phyloP scores from a whole-genome alignment of 768 basidiomycete genomes.

The Mycena capillaripes region DNA sequence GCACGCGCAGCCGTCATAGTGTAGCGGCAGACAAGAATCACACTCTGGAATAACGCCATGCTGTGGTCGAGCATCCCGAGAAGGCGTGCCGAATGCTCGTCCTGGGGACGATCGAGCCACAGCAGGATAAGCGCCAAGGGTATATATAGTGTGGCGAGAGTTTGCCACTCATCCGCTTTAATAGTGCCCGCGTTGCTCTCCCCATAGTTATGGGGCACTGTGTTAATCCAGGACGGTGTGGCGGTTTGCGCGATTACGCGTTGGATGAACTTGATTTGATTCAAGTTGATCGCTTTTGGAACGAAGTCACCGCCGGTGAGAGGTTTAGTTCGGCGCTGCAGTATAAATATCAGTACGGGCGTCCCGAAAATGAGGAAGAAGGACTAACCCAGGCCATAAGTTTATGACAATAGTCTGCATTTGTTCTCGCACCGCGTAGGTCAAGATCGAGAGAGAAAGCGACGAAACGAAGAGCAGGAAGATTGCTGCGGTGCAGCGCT shows the following conservation, averaged over 20 bases:
- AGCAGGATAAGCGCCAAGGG: conserved; percentile 44
- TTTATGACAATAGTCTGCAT: conserved; percentile 24
- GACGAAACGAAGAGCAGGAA: conserved; percentile 27
- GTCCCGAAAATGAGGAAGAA: not conserved
- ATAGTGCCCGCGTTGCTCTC: conserved; percentile 41
- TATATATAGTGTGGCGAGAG: conserved; percentile 39
- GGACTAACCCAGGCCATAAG: conserved; percentile 34
- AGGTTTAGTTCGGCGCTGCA: conserved; percentile 28
- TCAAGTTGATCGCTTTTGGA: conserved; percentile 17
- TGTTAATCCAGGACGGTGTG: conserved; percentile 32
- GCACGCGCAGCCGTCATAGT: conserved; percentile 36
- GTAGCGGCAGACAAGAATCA: conserved; percentile 38
- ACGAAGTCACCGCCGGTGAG: conserved; percentile 11
- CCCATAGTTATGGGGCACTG: conserved; percentile 41
- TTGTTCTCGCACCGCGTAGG: not conserved
- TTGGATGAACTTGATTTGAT: conserved; percentile 34
- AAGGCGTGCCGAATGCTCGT: conserved; percentile 20
- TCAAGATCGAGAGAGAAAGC: conserved; percentile 22
- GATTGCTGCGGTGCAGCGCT: conserved; percentile 10
- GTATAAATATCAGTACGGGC: conserved; percentile 8
- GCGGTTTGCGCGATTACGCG: conserved; percentile 27
- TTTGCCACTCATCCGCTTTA: conserved; percentile 49
- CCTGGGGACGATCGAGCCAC: conserved; percentile 33
- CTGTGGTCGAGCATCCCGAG: conserved; percentile 44
- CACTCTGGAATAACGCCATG: conserved; percentile 44